A percentile compares a stretch with the other conserved stretches of the same genome.
phyloP scores from a whole-genome alignment of 116 monocot species.

The Cymodocea nodosa region DNA sequence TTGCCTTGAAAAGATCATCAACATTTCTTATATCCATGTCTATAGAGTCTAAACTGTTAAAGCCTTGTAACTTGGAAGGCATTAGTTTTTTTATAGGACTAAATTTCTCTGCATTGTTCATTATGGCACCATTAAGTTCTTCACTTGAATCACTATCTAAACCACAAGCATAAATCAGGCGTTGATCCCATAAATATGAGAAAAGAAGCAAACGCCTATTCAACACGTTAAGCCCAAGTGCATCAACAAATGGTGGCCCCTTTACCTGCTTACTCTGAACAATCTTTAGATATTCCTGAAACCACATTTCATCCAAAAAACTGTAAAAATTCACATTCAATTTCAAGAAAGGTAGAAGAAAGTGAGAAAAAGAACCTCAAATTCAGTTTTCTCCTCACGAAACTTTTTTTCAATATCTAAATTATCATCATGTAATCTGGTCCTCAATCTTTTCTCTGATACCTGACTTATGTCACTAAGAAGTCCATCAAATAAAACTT shows the following conservation, averaged over 20 bases:
- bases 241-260: conserved; percentile 50
- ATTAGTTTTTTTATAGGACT: conserved; percentile 18
- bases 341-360: not conserved
- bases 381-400: conserved; percentile 68
- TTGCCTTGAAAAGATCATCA: conserved; percentile 19
- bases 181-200: conserved; percentile 81
- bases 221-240: conserved; percentile 73
- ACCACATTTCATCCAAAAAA: conserved; percentile 9
- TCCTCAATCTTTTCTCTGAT: conserved; percentile 17
- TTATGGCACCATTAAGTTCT: not conserved
- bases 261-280: conserved; percentile 31
- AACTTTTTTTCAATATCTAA: conserved; percentile 46
- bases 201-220: conserved; percentile 54
- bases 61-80: conserved; percentile 11
- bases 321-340: not conserved
- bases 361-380: conserved; percentile 39
- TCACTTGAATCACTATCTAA: conserved; percentile 28
- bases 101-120: conserved; percentile 19
- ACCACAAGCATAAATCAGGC: conserved; percentile 38
- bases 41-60: conserved; percentile 11
- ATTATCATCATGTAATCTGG: conserved; percentile 17
- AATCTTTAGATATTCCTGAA: conserved; percentile 55
- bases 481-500: conserved; percentile 49
- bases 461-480: conserved; percentile 23
- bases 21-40: conserved; percentile 14